Base-by-base conservation (phyloP, 306 rosid species). In the Arachis hypogaea region DNA sequence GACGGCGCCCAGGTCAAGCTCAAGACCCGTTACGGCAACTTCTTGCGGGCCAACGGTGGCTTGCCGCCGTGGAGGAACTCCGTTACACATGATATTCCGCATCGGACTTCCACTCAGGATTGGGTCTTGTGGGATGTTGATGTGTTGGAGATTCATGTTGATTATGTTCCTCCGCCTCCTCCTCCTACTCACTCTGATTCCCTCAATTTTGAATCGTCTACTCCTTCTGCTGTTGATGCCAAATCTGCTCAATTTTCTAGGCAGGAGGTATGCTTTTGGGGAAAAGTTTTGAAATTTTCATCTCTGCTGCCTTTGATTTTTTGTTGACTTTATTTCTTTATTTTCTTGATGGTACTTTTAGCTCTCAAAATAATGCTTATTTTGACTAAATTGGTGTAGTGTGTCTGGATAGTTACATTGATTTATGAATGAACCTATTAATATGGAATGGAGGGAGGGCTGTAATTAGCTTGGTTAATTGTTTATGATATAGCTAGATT, bases 51-150 rank as follows among this genome's bases (percentile, higher is more conserved):
- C 7, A 93, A 90, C 46, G 97, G 96, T 0, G 97, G 96, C 0
- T 12, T 90, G 28, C 98, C 98, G 0, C 97, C 97, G 5, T 93
- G 98, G 98, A 62, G 98, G 16, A 90, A 93, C 86, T 87, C 93
- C 5, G 90, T 93, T 29, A 93, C 98, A 1, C 96, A 88, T 65
- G 98, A 93, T 66, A 56, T 88, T 46, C 98, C 98, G 0, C 91
- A 85, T 38, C 64, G 97, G 72, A 84, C 90, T 6, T 50, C 90
- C 1, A 91, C 93, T 0, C 98, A 89, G 73, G 97, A 93, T 62
- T 93, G 98, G 97, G 65, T 93, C 64, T 51, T 91, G 29, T 93
- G 97, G 98, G 85, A 76, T 42, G 82, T 93, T 46, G 96, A 90
- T 62, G 63, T 90, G 33, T 30, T 93, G 5, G 93, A 93, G 90